A percentile compares a stretch with the other conserved stretches of the same genome.
Conservation (phyloP, 108 stramenopile genomes). For the Cyclotella kingstonii region DNA sequence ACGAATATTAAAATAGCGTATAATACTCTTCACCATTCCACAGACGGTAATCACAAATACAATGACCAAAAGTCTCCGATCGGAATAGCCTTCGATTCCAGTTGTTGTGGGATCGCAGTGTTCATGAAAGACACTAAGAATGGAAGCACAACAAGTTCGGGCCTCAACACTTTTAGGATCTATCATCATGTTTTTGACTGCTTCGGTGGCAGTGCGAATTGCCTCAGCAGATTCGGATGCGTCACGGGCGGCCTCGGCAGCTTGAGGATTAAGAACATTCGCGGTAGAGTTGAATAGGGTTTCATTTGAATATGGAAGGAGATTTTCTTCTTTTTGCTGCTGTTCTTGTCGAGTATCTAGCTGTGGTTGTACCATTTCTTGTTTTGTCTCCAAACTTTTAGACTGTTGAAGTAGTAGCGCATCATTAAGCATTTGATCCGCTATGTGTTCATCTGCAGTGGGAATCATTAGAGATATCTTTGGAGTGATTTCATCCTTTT, state of each 20-base stretch:
- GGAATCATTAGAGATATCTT: slow-evolving; percentile 58
- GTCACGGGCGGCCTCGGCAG: slow-evolving; percentile 45
- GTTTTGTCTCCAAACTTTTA: neutral
- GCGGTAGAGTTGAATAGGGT: slow-evolving; percentile 10
- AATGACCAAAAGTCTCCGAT: slow-evolving; percentile 68
- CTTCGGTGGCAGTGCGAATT: slow-evolving; percentile 53
- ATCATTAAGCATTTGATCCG: slow-evolving; percentile 59
- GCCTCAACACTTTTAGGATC: slow-evolving; percentile 77
- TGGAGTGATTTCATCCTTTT: slow-evolving; percentile 24
- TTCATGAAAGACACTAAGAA: slow-evolving; percentile 83
- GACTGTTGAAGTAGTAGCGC: slow-evolving; percentile 61
- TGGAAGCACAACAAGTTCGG: slow-evolving; percentile 82
- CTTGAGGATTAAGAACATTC: too few species aligned
- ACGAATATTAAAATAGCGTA: slow-evolving; percentile 79
- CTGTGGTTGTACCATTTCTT: neutral
- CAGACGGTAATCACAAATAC: slow-evolving; percentile 83
- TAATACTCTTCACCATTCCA: slow-evolving; percentile 83
- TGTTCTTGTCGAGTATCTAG: slow-evolving; percentile 8
- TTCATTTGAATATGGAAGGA: neutral
- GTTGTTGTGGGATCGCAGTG: slow-evolving; percentile 77
- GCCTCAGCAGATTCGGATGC: slow-evolving; percentile 59
- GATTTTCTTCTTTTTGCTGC: slow-evolving; percentile 6
- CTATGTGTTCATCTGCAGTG: slow-evolving; percentile 52
- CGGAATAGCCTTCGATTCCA: slow-evolving; percentile 68
- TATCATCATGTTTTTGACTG: slow-evolving; percentile 61